phyloP scores from a whole-genome alignment of 768 basidiomycete genomes.

The Xerocomellus amylosporus region DNA sequence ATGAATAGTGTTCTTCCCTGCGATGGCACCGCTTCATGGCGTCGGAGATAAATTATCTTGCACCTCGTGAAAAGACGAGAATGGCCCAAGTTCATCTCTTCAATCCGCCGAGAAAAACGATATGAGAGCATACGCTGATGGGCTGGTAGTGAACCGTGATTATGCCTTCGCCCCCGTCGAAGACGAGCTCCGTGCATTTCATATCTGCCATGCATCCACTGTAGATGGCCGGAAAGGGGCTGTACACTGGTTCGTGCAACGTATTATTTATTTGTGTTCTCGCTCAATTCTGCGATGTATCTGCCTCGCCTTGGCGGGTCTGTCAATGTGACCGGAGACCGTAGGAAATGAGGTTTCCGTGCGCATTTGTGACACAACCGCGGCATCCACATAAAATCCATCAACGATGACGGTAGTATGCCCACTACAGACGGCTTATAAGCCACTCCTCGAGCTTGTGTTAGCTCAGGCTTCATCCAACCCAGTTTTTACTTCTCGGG shows the following conservation, averaged over 20 bases:
- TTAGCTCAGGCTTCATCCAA: conserved; percentile 15
- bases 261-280: conserved; percentile 23
- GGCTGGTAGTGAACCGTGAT: neutral
- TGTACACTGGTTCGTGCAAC: conserved; percentile 16
- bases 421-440: conserved; percentile 16
- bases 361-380: conserved; percentile 35
- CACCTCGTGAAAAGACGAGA: conserved; percentile 17
- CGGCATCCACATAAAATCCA: conserved; percentile 31
- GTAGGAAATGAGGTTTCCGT: conserved; percentile 39
- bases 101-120: conserved; percentile 16
- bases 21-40: conserved; percentile 26
- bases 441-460: conserved; percentile 16
- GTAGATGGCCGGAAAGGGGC: conserved; percentile 12
- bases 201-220: conserved; percentile 12
- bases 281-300: conserved; percentile 19
- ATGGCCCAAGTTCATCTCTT: conserved; percentile 17
- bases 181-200: conserved; percentile 9
- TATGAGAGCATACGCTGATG: conserved; percentile 1
- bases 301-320: conserved; percentile 37
- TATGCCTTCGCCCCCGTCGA: neutral
- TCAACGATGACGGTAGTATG: conserved; percentile 11
- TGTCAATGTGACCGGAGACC: conserved; percentile 33
- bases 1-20: conserved; percentile 20
- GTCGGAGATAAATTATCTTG: conserved; percentile 30
- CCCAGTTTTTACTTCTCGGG: conserved; percentile 15